Base-by-base conservation (phyloP, 2,329 filamentous ascomycete species). In the Monosporascus sp. region DNA sequence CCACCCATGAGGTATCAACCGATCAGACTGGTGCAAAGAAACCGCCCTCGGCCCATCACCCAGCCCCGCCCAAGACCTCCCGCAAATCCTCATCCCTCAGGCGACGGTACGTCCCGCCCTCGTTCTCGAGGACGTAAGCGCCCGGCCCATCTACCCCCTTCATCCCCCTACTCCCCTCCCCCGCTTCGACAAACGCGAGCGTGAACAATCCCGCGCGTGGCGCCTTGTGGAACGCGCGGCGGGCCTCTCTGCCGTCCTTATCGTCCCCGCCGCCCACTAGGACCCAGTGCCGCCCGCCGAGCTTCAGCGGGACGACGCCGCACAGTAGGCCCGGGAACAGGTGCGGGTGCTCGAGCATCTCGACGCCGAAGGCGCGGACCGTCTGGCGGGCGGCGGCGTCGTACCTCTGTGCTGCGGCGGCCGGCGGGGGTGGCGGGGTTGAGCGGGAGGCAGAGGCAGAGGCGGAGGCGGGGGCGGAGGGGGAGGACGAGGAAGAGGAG, bases 261-360 rank as follows among this genome's bases (percentile, higher is more conserved):
- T 11, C 31, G 27, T 52, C 25, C 39, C 51, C 50, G 27, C 52
- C 37, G 41, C 52, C 37, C 43, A 69, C 65, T 4, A 58, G 57
- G 4, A 66, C 57, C 55, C 60, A 70, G 7, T 63, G 63, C 51
- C 79, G 79, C 2, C 85, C 79, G 0, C 91, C 91, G 3, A 96
- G 71, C 54, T 87, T 82, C 4, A 86, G 82, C 1, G 85, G 83
- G 9, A 96, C 89, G 2, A 97, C 83, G 0, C 81, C 81, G 3
- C 83, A 81, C 62, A 97, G 78, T 62, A 97, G 77, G 4, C 88
- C 88, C 0, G 89, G 86, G 71, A 95, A 97, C 2, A 97, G 78
- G 78, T 94, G 96, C 0, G 94, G 91, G 63, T 97, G 91, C 69
- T 97, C 91, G 65, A 95, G 77, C 61, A 96, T 85, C 72, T 99